Base-by-base conservation (phyloP, 768 basidiomycete genomes). In the Gyrodon lividus region DNA sequence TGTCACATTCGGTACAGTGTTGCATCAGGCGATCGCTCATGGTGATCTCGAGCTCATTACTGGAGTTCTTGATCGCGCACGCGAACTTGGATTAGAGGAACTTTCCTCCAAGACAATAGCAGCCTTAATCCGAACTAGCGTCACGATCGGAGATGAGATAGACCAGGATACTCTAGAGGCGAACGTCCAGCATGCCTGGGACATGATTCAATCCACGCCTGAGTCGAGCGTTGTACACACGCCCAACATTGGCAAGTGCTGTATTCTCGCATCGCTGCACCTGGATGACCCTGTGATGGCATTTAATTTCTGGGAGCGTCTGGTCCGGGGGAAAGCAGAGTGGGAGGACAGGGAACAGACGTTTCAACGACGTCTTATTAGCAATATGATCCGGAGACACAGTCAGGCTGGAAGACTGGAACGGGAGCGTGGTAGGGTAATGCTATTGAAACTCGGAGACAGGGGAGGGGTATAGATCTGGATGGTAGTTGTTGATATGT, bases 1-100 rank as follows among this genome's bases (percentile, higher is more conserved):
- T 19, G 74, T 81, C 31, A 77, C 80, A 38, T 82, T 77, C 65
- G 83, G 82, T 26, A 86, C 84, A 0, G 76, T 86, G 38, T 68
- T 89, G 52, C 83, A 86, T 54, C 71, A 75, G 50, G 84, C 87
- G 9, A 65, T 79, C 30, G 55, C 66, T 19, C 73, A 76, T 42
- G 69, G 70, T 23, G 75, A 85, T 48, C 51, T 58, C 43, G 64
- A 70, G 26, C 66, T 87, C 23, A 78, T 78, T 28, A 52, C 62
- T 13, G 59, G 70, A 38, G 66, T 86, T 59, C 64, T 80, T 24
- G 55, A 56, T 22, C 72, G 65, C 34, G 74, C 79, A 35, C 66
- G 67, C n/a, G 58, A 63, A 26, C 57, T 70, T 12, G 71, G 72
- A 3, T 58, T 71, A 37, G 61, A 47, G 13, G 52, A 66, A 34